These are phyloP conservation scores for Coemansia reversa DNA, from an alignment of 192 early-diverging fungal genomes.

Conservation along the genomic window DNA sequence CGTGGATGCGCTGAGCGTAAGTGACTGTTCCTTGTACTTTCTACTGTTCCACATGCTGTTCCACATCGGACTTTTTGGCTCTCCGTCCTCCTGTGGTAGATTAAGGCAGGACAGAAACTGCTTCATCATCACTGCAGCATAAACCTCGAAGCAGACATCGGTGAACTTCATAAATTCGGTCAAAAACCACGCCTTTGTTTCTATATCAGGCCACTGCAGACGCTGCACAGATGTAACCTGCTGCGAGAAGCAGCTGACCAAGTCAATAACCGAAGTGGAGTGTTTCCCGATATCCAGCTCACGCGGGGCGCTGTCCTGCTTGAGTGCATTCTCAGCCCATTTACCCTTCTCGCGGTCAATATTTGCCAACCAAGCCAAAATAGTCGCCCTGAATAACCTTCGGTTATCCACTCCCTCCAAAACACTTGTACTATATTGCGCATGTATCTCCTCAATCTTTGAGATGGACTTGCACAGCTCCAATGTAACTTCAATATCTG, in stretches of 20 bases:
- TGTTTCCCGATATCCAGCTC: constrained; percentile 46
- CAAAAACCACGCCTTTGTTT: constrained; percentile 44
- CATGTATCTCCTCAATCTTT: constrained; percentile 34
- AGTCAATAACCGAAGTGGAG: constrained; percentile 55
- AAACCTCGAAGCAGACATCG: constrained; percentile 40
- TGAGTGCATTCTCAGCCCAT: constrained; percentile 48
- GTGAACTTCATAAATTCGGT: constrained; percentile 49
- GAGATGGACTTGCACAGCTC: constrained; percentile 41
- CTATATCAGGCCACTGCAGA: constrained; percentile 53
- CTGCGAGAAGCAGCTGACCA: constrained; percentile 50
- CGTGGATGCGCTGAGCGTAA: constrained; percentile 31
- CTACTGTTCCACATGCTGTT: constrained; percentile 50
- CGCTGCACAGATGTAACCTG: constrained; percentile 38
- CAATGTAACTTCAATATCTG: constrained; percentile 37
- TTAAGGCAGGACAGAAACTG: constrained; percentile 39
- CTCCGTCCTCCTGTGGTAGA: constrained; percentile 13
- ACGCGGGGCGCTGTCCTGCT: constrained; percentile 37
- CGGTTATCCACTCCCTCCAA: constrained; percentile 33
- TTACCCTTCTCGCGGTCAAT: constrained; percentile 39
- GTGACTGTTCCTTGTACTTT: constrained; percentile 51
- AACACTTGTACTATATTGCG: constrained; percentile 11
- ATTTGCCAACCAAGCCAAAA: constrained; percentile 33
- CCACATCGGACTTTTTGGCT: constrained; percentile 26
- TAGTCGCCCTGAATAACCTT: constrained; percentile 41
- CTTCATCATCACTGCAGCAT: constrained; percentile 47